Conservation (phyloP, 495 filamentous ascomycete species). For the Xylaria palmicola region DNA sequence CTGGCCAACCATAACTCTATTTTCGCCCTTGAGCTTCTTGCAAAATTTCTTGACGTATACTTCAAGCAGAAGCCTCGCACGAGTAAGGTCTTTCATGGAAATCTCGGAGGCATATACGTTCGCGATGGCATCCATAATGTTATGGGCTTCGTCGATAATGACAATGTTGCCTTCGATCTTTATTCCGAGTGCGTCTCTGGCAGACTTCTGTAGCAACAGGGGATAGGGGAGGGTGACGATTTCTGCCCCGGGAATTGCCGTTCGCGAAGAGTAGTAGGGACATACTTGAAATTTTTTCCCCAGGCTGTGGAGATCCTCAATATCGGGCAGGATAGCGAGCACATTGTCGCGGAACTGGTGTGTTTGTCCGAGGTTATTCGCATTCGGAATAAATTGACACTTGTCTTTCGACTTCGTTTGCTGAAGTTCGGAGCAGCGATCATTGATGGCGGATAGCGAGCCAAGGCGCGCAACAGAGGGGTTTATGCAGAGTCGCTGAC, state of each 20-base stretch:
- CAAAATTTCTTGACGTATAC: slow-evolving; percentile 85
- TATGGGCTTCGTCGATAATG: slow-evolving; percentile 96
- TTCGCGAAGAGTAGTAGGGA: slow-evolving; percentile 91
- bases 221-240: slow-evolving; percentile 95
- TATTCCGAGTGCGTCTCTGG: slow-evolving; percentile 81
- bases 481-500: slow-evolving; percentile 94
- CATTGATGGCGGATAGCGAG: slow-evolving; percentile 83
- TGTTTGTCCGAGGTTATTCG: slow-evolving; percentile 67
- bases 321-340: slow-evolving; percentile 83
- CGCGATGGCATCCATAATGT: slow-evolving; percentile 92
- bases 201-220: slow-evolving; percentile 82
- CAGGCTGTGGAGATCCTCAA: slow-evolving; percentile 81
- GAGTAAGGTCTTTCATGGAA: slow-evolving; percentile 67
- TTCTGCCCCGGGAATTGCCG: slow-evolving; percentile 81
- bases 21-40: slow-evolving; percentile 86
- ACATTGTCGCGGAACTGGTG: slow-evolving; percentile 86
- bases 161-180: slow-evolving; percentile 85
- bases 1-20: slow-evolving; percentile 88
- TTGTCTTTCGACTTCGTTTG: slow-evolving; percentile 66
- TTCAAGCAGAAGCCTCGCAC: slow-evolving; percentile 69
- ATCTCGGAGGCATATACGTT: slow-evolving; percentile 82
- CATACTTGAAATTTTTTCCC: slow-evolving; percentile 82
- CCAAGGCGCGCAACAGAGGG: slow-evolving; percentile 69
- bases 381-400: slow-evolving; percentile 76
- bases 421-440: slow-evolving; percentile 90